phyloP scores from a whole-genome alignment of 345 rosid species.

The Sapria himalayana region DNA sequence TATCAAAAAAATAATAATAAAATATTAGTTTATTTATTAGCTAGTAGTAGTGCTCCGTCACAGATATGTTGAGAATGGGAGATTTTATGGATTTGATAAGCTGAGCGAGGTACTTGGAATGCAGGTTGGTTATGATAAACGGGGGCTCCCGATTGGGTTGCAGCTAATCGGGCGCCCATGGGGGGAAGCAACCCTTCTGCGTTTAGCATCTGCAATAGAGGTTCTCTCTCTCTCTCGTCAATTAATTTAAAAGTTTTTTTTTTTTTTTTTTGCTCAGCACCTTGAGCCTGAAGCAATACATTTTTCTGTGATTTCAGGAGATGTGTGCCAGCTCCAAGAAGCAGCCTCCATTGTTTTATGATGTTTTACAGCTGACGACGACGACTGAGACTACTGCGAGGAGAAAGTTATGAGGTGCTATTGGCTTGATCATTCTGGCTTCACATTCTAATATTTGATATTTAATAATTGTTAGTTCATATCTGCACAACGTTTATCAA shows the following conservation, averaged over 20 bases:
- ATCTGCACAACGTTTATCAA: too few relatives aligned
- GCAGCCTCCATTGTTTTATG: slow-evolving; percentile 38
- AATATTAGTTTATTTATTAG: too few relatives aligned
- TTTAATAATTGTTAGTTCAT: too few relatives aligned
- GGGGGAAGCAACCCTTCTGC: slow-evolving; percentile 62
- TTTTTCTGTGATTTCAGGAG: slow-evolving; percentile 25
- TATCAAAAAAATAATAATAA: too few relatives aligned
- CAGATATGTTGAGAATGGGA: too few relatives aligned
- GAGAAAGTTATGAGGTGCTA: too few relatives aligned
- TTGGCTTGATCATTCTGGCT: too few relatives aligned
- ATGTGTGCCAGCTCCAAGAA: slow-evolving; percentile 29
- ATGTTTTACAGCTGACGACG: slow-evolving; percentile 30
- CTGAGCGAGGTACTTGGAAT: not conserved
- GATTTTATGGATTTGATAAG: too few relatives aligned
- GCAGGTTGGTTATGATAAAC: slow-evolving; percentile 72
- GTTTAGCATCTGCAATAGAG: slow-evolving; percentile 54
- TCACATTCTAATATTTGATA: too few relatives aligned
- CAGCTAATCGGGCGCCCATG: slow-evolving; percentile 70
- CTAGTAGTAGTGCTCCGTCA: too few relatives aligned
- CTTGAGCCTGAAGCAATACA: not conserved
- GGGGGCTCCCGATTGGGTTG: slow-evolving; percentile 73
- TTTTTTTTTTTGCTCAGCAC: not conserved
- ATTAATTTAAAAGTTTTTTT: not conserved
- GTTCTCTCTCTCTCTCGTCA: not conserved
- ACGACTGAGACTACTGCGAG: too few relatives aligned